Evolutionary conservation across 2,329 filamentous ascomycete species (phyloP).

Genomic region (Microdochium nivale): DNA sequence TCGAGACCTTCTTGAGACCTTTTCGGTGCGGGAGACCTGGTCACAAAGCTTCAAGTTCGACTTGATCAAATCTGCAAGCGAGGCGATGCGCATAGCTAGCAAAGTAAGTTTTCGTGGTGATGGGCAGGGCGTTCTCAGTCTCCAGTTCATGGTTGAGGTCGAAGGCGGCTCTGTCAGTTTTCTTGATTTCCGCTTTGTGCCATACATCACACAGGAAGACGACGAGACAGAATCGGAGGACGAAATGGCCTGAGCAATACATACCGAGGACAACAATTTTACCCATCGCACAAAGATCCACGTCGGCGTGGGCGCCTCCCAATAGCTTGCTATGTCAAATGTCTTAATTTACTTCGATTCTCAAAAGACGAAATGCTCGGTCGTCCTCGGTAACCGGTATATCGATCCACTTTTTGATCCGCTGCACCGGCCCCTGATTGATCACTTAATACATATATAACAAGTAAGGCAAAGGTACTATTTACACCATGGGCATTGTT

Average conservation of each 20-base stretch:
- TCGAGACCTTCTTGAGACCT: conserved; percentile 64
- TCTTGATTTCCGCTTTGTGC: conserved; percentile 76
- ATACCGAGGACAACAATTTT: background rate
- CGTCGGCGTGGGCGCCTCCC: no score
- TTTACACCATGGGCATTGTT: no score
- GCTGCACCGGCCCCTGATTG: no score
- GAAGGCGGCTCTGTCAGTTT: conserved; percentile 64
- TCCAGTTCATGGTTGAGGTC: conserved; percentile 94
- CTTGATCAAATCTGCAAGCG: conserved; percentile 73
- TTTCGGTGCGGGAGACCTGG: conserved; percentile 52
- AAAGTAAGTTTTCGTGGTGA: conserved; percentile 91
- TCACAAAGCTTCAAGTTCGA: conserved; percentile 78
- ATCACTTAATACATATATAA: no score
- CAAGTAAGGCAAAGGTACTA: no score
- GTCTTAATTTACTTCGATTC: no score
- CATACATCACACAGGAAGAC: conserved; percentile 56
- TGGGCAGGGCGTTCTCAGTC: conserved; percentile 77
- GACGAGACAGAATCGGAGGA: conserved; percentile 36
- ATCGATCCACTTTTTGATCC: no score
- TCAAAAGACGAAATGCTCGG: no score
- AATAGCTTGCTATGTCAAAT: no score
- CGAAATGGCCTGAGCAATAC: conserved; percentile 12
- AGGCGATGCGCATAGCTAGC: conserved; percentile 87
- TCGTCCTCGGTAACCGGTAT: no score
- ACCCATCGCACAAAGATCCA: no score